Percentiles rank a stretch among this genome's conserved stretches.
Conservation (phyloP, 192 early-diverging fungal genomes). For the Coemansia sp. region DNA sequence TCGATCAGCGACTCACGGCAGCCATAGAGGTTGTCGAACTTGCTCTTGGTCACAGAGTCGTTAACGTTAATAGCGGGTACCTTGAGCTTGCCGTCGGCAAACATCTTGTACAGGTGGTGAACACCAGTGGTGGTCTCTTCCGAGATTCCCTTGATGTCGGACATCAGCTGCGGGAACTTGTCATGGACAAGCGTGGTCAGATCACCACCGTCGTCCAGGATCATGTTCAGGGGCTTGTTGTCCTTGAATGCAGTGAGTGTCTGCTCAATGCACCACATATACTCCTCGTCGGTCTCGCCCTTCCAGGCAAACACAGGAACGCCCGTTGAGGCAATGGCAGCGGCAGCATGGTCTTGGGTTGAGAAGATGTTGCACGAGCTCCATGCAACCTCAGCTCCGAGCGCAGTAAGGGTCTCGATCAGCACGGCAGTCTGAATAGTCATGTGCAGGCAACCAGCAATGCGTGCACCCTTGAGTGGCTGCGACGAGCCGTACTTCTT, state of each 20-base stretch:
- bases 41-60: conserved; percentile 99
- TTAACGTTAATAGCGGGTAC: conserved; percentile 99
- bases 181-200: conserved; percentile 95
- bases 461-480: conserved; percentile 92
- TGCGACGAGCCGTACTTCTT: conserved; percentile 86
- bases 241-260: conserved; percentile 89
- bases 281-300: conserved; percentile 99
- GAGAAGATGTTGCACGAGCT: conserved; percentile 93
- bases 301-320: conserved; percentile 99
- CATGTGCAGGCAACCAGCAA: conserved; percentile 99
- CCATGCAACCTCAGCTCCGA: conserved; percentile 94
- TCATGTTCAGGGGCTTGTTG: conserved; percentile 94
- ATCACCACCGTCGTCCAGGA: conserved; percentile 99
- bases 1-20: conserved; percentile 99
- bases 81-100: conserved; percentile 94
- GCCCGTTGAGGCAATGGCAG: conserved; percentile 94
- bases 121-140: conserved; percentile 99
- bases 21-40: conserved; percentile 99
- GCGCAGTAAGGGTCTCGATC: conserved; percentile 92
- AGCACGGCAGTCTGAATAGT: conserved; percentile 98
- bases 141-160: conserved; percentile 88
- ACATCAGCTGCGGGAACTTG: conserved; percentile 86
- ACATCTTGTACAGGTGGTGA: conserved; percentile 99
- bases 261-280: conserved; percentile 98
- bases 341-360: conserved; percentile 98